phyloP scores from a whole-genome alignment of 139 green algal species.

The Asterochloris sp. region DNA sequence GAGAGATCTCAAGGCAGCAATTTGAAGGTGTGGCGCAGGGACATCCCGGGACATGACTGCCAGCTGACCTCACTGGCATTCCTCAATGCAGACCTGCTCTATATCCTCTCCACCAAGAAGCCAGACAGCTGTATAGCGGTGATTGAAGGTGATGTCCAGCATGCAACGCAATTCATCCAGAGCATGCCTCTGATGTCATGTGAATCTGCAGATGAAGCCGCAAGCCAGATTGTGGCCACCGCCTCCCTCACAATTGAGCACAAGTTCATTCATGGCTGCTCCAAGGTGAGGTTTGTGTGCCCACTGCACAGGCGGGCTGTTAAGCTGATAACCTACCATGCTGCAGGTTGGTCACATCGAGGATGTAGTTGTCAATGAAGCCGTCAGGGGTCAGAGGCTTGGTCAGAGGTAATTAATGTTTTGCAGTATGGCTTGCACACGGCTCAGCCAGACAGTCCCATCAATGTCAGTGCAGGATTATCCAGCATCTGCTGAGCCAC shows the following conservation, averaged over 20 bases:
- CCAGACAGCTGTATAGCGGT: constrained; percentile 51
- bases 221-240: constrained; percentile 62
- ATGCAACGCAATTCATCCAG: background rate
- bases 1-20: constrained; percentile 45
- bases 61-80: background rate
- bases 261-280: constrained; percentile 86
- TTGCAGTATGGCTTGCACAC: background rate
- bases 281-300: constrained; percentile 43
- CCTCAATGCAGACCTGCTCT: constrained; percentile 26
- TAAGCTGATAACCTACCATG: background rate
- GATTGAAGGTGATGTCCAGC: constrained; percentile 43
- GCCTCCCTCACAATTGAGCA: constrained; percentile 78
- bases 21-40: constrained; percentile 43
- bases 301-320: too few species aligned
- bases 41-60: background rate
- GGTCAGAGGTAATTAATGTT: constrained; percentile 50
- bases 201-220: constrained; percentile 33
- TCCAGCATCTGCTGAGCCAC: constrained; percentile 53
- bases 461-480: constrained; percentile 45
- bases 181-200: background rate
- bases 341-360: constrained; percentile 82
- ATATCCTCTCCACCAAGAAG: constrained; percentile 12
- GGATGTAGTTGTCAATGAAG: constrained; percentile 86
- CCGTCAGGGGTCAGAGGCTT: constrained; percentile 62
- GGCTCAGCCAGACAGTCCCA: background rate